These are phyloP conservation scores for Xylaria telfairii DNA, from an alignment of 495 filamentous ascomycete genomes.

Conservation along the genomic window DNA sequence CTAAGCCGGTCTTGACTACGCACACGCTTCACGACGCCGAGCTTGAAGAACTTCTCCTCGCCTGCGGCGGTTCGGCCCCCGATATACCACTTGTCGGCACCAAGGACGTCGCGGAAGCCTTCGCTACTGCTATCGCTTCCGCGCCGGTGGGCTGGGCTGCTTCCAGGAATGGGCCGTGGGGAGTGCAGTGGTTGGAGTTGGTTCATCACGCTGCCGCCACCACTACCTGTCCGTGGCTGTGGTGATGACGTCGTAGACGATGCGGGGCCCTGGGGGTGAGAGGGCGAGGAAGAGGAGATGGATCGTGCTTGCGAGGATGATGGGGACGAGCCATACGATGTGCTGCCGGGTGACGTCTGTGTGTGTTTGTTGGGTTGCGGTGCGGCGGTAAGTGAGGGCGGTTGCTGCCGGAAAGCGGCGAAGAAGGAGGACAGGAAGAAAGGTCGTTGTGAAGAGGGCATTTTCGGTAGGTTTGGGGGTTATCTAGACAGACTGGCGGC, in stretches of 20 bases:
- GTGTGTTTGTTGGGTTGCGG: constrained; percentile 54
- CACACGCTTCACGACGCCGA: constrained; percentile 62
- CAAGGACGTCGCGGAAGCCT: constrained; percentile 76
- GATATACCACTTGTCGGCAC: constrained; percentile 84
- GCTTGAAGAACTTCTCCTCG: constrained; percentile 85
- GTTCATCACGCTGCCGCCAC: constrained; percentile 39
- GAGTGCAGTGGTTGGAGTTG: constrained; percentile 52
- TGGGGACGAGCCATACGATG: constrained; percentile 49
- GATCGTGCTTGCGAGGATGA: constrained; percentile 37
- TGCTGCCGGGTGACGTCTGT: constrained; percentile 42
- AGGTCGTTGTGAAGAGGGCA: constrained; percentile 75
- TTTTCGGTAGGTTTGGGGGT: constrained; percentile 39
- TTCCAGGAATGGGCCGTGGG: constrained; percentile 46
- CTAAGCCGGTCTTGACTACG: constrained; percentile 62
- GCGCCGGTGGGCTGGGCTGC: constrained; percentile 51
- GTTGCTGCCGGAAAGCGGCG: constrained; percentile 72
- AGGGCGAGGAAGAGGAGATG: constrained; percentile 33
- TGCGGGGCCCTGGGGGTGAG: constrained; percentile 31
- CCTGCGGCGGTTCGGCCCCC: constrained; percentile 83
- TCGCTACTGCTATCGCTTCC: constrained; percentile 82
- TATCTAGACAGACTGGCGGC: background rate
- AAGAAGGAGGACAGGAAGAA: constrained; percentile 86
- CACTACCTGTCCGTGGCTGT: constrained; percentile 42
- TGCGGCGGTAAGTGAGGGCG: constrained; percentile 42
- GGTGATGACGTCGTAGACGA: constrained; percentile 40